These are phyloP conservation scores for Lecanoromycetidae sp. DNA, from an alignment of 2,329 filamentous ascomycete species.

Conservation along the genomic window DNA sequence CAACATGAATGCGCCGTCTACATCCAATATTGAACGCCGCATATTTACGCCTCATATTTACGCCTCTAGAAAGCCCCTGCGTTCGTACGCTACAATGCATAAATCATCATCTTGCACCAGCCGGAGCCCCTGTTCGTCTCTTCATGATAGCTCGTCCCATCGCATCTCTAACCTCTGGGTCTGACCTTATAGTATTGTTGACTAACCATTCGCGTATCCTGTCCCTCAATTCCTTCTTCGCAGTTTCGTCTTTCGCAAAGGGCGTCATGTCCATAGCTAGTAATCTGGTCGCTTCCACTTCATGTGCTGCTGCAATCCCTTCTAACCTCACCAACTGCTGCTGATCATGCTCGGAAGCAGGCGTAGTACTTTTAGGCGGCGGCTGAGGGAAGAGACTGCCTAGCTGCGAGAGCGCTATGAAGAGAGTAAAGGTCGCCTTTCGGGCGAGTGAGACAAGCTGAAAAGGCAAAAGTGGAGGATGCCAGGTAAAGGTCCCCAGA, in stretches of 20 bases:
- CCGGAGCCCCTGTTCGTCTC: conserved; percentile 14
- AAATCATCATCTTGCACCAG: conserved; percentile 11
- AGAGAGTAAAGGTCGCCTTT: conserved; percentile 63
- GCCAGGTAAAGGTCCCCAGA: conserved; percentile 29
- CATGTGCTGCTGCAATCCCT: conserved; percentile 44
- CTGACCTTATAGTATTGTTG: conserved; percentile 67
- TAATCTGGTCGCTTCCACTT: conserved; percentile 57
- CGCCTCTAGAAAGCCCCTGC: not conserved
- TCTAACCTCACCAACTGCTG: conserved; percentile 59
- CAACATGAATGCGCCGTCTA: too few species aligned
- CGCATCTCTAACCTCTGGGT: conserved; percentile 54
- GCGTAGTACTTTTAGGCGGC: conserved; percentile 23
- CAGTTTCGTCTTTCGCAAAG: conserved; percentile 59
- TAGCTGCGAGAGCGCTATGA: conserved; percentile 73
- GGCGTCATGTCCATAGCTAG: conserved; percentile 70
- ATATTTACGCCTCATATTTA: not conserved
- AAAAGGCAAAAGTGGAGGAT: conserved; percentile 66
- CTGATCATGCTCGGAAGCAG: conserved; percentile 27
- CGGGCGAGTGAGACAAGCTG: conserved; percentile 67
- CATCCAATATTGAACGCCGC: too few species aligned
- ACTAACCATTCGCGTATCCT: conserved; percentile 80
- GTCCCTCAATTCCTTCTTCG: conserved; percentile 51
- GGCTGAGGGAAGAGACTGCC: conserved; percentile 50
- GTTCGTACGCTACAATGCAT: not conserved
- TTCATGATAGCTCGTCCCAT: conserved; percentile 15